These are phyloP conservation scores for Arthrinium puccinioides DNA, from an alignment of 2,329 filamentous ascomycete species.

Conservation along the genomic window DNA sequence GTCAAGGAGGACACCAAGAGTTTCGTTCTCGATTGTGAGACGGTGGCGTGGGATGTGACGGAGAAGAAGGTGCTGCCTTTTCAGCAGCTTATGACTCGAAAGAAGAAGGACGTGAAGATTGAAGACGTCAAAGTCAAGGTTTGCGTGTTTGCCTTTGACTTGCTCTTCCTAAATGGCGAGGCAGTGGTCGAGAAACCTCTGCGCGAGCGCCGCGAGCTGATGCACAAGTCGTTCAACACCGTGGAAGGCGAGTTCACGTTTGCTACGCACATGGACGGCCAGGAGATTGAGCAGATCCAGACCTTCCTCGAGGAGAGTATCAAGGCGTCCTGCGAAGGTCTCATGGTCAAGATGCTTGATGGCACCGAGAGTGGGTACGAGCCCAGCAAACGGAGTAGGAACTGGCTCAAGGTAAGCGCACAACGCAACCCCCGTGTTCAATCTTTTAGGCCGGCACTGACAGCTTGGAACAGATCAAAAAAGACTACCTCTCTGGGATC, in stretches of 20 bases:
- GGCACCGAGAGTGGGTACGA: slow-evolving; percentile 90
- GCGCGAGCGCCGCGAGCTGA: slow-evolving; percentile 71
- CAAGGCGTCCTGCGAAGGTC: slow-evolving; percentile 89
- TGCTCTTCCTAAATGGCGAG: slow-evolving; percentile 88
- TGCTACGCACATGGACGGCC: slow-evolving; percentile 78
- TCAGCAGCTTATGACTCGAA: slow-evolving; percentile 96
- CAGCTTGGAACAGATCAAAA: slow-evolving; percentile 87
- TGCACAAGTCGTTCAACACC: slow-evolving; percentile 65
- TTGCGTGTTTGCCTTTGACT: slow-evolving; percentile 92
- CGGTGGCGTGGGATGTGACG: slow-evolving; percentile 89
- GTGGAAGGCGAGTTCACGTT: slow-evolving; percentile 88
- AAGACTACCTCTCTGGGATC: slow-evolving; percentile 90
- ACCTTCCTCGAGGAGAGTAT: slow-evolving; percentile 87
- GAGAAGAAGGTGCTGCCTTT: slow-evolving; percentile 97
- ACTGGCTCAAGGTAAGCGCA: slow-evolving; percentile 87
- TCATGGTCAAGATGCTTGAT: slow-evolving; percentile 99
- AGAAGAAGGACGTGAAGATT: slow-evolving; percentile 92
- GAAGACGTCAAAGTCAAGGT: slow-evolving; percentile 96
- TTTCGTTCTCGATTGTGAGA: slow-evolving; percentile 98
- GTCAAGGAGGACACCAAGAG: slow-evolving; percentile 84
- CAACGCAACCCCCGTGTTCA: no score
- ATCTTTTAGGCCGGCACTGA: no score
- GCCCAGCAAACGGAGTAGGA: slow-evolving; percentile 89
- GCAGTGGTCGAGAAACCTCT: slow-evolving; percentile 82
- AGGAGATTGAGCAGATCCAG: slow-evolving; percentile 90